A percentile compares a stretch with the other conserved stretches of the same genome.
phyloP scores from a whole-genome alignment of 345 rosid species.

The Gossypium ekmanianum region DNA sequence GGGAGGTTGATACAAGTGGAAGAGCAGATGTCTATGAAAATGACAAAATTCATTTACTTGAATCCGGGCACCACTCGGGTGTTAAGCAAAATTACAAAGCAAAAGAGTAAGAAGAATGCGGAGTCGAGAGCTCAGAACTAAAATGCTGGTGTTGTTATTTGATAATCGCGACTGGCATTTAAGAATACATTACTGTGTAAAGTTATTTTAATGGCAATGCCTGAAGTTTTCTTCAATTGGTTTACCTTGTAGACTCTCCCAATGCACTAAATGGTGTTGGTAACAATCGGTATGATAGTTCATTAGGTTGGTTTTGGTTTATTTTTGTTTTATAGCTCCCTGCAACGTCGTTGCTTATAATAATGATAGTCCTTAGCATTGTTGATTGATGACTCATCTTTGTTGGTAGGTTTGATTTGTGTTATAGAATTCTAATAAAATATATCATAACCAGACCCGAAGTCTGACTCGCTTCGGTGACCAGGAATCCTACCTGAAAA shows the following conservation, averaged over 20 bases:
- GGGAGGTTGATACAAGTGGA: conserved; percentile 27
- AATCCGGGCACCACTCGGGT: conserved; percentile 27
- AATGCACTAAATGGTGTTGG: conserved; percentile 34
- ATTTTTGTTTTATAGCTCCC: not conserved
- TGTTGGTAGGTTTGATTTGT: conserved; percentile 38
- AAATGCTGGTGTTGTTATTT: conserved; percentile 37
- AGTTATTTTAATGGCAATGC: not conserved
- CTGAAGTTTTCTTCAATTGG: not conserved
- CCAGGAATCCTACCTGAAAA: no score
- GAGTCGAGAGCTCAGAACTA: conserved; percentile 29
- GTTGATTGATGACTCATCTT: conserved; percentile 5
- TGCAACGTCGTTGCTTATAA: not conserved
- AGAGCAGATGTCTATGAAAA: conserved; percentile 18
- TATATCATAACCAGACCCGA: no score
- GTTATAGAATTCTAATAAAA: no score
- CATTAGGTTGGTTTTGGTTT: conserved; percentile 43
- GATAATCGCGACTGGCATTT: not conserved
- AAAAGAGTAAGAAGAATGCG: conserved; percentile 32
- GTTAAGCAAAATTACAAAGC: conserved; percentile 33
- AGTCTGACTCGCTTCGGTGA: no score
- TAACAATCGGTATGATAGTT: conserved; percentile 66
- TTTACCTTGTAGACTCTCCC: conserved; percentile 31
- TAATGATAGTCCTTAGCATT: not conserved
- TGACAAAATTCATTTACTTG: conserved; percentile 21
- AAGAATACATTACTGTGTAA: not conserved